Base-by-base conservation (phyloP, 371 early-diverging fungal genomes). In the Quaeritorhiza haematococci region DNA sequence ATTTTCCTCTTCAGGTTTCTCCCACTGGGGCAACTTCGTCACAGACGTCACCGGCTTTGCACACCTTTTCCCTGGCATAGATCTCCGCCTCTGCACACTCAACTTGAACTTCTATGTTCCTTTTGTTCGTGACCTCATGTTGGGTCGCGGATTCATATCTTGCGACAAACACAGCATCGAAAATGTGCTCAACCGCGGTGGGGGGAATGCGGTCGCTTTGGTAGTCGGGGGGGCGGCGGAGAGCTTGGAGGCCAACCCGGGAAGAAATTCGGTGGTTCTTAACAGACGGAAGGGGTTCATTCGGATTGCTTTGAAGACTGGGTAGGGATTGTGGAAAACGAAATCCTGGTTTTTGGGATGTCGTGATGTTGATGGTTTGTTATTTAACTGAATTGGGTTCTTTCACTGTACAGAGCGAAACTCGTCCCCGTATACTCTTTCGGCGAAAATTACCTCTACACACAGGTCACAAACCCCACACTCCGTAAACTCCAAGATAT, bases 101-200 rank as follows among this genome's bases (percentile, higher is more conserved):
- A 43, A 59, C 17, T 57, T 64, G 43, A 79, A 79, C 56, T 79
- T 79, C 63, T 42, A 53, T 23, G 19, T 75, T 6, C 79, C 74
- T 1, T 30, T 74, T 24, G 67, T 55, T 56, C 66, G 74, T 33
- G 74, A 75, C 35, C 30, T 74, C 81, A 67, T 91, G 81, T 60
- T 73, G 69, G 53, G 45, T 1, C 69, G 87, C 6, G 90, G 91
- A 19, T 53, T 80, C 10, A 78, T 84, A 17, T 82, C 88, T 5
- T 89, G 89, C n/a, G 88, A 90, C 15, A 76, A 82, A 28, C 60
- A 67, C 15, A 84, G 86, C 6, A 86, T 88, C 58, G 82, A 88
- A 55, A 46, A 70, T 13, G 84, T 90, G 44, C 63, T 94, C 32
- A 60, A 23, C 48, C 33, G 47, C 47, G 56, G 66, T 29, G 42